phyloP scores from a whole-genome alignment of 768 basidiomycete species.

The Plicaturopsis crispa region DNA sequence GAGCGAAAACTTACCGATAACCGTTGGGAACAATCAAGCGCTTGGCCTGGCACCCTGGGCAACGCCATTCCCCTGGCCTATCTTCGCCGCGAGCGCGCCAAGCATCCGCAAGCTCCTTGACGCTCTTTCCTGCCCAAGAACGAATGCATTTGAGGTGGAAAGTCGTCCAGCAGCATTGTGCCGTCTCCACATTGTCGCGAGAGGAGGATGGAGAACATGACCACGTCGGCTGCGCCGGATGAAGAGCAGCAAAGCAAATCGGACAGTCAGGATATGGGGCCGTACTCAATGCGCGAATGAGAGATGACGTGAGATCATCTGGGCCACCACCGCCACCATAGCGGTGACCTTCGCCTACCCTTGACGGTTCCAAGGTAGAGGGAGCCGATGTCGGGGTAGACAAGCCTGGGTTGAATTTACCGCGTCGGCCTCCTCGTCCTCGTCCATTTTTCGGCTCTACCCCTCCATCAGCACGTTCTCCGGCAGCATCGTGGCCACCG shows the following conservation, averaged over 20 bases:
- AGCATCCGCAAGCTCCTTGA: slow-evolving; percentile 64
- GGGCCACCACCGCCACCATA: no score
- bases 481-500: no score
- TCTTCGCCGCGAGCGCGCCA: slow-evolving; percentile 67
- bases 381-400: no score
- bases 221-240: slow-evolving; percentile 78
- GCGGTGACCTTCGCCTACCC: no score
- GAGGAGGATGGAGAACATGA: slow-evolving; percentile 71
- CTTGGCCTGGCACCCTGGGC: slow-evolving; percentile 87
- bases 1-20: slow-evolving; percentile 47
- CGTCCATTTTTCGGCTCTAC: no score
- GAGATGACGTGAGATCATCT: slow-evolving; percentile 72
- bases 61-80: slow-evolving; percentile 77
- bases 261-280: slow-evolving; percentile 74
- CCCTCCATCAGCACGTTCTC: no score
- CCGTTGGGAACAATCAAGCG: slow-evolving; percentile 56
- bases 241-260: slow-evolving; percentile 78
- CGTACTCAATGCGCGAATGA: slow-evolving; percentile 57
- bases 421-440: no score
- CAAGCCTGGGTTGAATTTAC: no score
- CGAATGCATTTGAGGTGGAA: slow-evolving; percentile 89
- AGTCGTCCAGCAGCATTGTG: slow-evolving; percentile 80
- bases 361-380: no score
- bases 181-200: slow-evolving; percentile 22
- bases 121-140: slow-evolving; percentile 81